A percentile compares a stretch with the other conserved stretches of the same genome.
These are phyloP conservation scores for Calocera viscosa DNA, from an alignment of 768 basidiomycete species.

Conservation along the genomic window DNA sequence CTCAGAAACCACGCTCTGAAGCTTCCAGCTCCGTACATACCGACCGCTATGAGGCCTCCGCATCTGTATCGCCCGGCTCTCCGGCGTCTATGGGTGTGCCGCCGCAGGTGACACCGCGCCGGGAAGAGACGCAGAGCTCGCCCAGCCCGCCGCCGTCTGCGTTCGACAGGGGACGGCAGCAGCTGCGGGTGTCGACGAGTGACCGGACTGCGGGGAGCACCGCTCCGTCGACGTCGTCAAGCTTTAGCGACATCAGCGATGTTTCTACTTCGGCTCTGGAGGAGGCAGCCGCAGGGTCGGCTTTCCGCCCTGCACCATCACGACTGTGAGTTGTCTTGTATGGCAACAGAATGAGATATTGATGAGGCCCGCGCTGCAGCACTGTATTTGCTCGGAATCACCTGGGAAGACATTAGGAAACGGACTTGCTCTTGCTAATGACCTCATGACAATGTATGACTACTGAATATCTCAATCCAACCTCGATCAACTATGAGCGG, in stretches of 20 bases:
- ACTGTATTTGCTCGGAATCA: slow-evolving; percentile 27
- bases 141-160: neutral
- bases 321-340: slow-evolving; percentile 45
- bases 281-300: slow-evolving; percentile 58
- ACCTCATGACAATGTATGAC: neutral
- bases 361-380: slow-evolving; percentile 1
- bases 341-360: neutral
- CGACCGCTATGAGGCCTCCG: neutral
- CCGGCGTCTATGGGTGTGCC: neutral
- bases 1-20: neutral
- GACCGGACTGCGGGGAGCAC: neutral
- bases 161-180: neutral
- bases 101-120: neutral
- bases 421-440: neutral
- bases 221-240: slow-evolving; percentile 49
- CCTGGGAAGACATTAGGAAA: neutral
- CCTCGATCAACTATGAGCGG: neutral
- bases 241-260: slow-evolving; percentile 84
- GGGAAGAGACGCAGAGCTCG: neutral
- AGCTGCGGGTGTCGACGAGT: neutral
- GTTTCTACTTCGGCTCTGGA: slow-evolving; percentile 68
- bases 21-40: slow-evolving; percentile 2
- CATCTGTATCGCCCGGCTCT: neutral
- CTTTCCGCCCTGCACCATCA: slow-evolving; percentile 53
- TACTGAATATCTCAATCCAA: neutral